These are phyloP conservation scores for Podospora bellae-mahoneyi DNA, from an alignment of 495 filamentous ascomycete genomes.

Conservation along the genomic window DNA sequence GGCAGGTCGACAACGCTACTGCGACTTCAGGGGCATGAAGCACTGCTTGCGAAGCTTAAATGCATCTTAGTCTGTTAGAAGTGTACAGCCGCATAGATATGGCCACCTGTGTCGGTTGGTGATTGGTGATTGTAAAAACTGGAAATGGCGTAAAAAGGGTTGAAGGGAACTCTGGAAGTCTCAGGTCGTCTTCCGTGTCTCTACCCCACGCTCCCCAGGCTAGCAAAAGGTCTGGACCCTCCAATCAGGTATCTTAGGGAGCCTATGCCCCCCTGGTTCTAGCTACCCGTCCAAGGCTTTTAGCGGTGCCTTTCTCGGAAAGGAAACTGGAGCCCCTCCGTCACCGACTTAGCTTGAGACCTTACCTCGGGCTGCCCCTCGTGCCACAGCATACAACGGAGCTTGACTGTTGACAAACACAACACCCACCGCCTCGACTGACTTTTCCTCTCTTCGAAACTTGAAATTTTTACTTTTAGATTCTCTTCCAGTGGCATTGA, in stretches of 20 bases:
- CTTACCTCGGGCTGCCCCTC: slow-evolving; percentile 11
- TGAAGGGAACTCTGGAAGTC: background rate
- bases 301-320: background rate
- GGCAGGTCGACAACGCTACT: background rate
- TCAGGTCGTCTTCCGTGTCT: background rate
- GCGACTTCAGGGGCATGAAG: background rate
- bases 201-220: no score
- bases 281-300: background rate
- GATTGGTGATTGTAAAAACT: background rate
- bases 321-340: slow-evolving; percentile 6
- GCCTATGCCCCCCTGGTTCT: slow-evolving; percentile 6
- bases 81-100: background rate
- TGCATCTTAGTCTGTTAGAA: background rate
- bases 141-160: background rate
- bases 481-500: background rate
- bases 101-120: background rate
- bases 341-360: background rate
- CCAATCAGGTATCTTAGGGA: slow-evolving; percentile 3
- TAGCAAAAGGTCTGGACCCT: background rate
- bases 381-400: background rate
- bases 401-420: background rate
- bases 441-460: background rate
- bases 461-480: background rate
- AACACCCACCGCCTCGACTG: background rate
- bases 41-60: background rate